Base-by-base conservation (phyloP, 768 basidiomycete species). In the Mycena epipterygia region DNA sequence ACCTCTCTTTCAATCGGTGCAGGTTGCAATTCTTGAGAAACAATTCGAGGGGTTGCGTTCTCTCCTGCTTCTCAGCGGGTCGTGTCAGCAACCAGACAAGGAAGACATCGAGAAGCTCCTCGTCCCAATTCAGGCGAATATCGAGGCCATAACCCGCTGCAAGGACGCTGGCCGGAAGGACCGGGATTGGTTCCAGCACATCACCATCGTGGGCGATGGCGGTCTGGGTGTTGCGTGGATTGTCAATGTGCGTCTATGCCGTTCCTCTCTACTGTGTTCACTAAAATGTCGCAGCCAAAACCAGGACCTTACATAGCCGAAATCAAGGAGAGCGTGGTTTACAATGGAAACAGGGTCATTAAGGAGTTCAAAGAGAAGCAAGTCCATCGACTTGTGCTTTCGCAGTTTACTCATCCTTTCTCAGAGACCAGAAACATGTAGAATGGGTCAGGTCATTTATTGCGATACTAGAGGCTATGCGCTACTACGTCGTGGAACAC, bases 321-420 rank as follows among this genome's bases (percentile, higher is more conserved):
- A 56, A 88, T 93, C 80, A 97, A 94, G 81, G 96, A 98, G 29
- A 89, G 94, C 5, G 89, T 92, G 14, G 87, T 89, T 76, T 99
- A 95, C 83, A 99, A 95, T 79, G 91, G 91, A 2, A 95, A 98
- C 81, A 90, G 91, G 67, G 88, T 99, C 52, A 91, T 96, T 81
- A 95, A 96, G 80, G 95, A 97, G 72, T 95, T 88, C 86, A 99
- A 95, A 80, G 94, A 95, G 9, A 95, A 95, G 97, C 96, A 68
- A 66, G 93, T 71, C 16, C 41, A 49, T 49, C 25, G n/a, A 3
- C 27, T 42, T 56, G 3, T 32, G 4, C 13, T 5, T 49, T 32
- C n/a, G 25, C 41, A 23, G 60, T 32, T 27, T 41, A 32, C 49
- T 59, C 32, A 58, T 60, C 44, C 13, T 23, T 79, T 30, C 75